These are phyloP conservation scores for Ailanthus altissimus DNA, from an alignment of 345 rosid genomes.

Conservation along the genomic window DNA sequence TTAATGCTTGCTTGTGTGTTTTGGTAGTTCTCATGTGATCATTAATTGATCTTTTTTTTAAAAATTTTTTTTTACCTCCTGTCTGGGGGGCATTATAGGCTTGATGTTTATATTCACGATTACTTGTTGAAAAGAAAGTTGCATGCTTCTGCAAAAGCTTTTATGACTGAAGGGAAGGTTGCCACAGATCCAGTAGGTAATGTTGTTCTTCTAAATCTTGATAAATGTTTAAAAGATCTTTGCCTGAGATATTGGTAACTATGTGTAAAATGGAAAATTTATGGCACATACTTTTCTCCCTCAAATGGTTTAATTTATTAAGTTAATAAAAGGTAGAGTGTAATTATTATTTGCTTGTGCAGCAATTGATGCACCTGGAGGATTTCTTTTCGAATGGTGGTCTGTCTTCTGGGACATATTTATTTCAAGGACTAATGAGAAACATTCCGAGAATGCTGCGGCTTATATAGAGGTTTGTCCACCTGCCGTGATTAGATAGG, in stretches of 20 bases:
- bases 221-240: background rate
- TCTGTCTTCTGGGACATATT: conserved; percentile 82
- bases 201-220: conserved; percentile 11
- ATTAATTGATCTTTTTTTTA: background rate
- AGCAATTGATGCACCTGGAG: conserved; percentile 80
- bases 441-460: conserved; percentile 65
- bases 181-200: conserved; percentile 75
- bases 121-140: conserved; percentile 68
- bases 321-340: background rate
- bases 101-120: conserved; percentile 76
- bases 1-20: no score
- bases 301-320: background rate
- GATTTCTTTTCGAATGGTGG: conserved; percentile 86
- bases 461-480: conserved; percentile 64
- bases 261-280: background rate
- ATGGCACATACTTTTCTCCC: background rate
- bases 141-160: conserved; percentile 65
- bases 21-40: background rate
- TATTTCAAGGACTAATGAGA: conserved; percentile 71
- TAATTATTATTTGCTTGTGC: conserved; percentile 18
- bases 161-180: conserved; percentile 72
- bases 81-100: conserved; percentile 35
- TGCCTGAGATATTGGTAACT: background rate
- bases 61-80: background rate
- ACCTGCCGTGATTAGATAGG: background rate